Evolutionary conservation across 805 yeast genomes (phyloP).

Genomic region (Zygosaccharomyces kombuchaensis): DNA sequence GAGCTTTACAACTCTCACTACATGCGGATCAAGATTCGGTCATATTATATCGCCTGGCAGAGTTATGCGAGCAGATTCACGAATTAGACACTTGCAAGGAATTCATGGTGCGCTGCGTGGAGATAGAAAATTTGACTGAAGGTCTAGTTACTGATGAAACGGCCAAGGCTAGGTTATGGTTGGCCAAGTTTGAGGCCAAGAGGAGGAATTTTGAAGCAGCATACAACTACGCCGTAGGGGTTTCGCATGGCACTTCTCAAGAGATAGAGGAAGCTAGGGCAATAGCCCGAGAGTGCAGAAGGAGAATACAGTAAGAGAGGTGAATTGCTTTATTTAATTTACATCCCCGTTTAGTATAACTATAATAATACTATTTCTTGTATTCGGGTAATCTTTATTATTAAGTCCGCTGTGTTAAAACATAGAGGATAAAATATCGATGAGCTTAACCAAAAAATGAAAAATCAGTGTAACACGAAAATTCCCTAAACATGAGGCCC

Average conservation of each 20-base stretch:
- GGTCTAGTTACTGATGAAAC: conserved; percentile 65
- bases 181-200: conserved; percentile 64
- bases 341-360: no score
- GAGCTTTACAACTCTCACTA: conserved; percentile 56
- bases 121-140: conserved; percentile 52
- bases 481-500: not conserved
- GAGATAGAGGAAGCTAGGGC: conserved; percentile 87
- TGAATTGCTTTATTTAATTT: not conserved
- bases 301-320: conserved; percentile 27
- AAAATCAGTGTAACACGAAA: not conserved
- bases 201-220: conserved; percentile 61
- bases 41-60: conserved; percentile 60
- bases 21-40: conserved; percentile 52
- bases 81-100: conserved; percentile 50
- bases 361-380: not conserved
- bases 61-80: conserved; percentile 53
- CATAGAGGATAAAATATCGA: not conserved
- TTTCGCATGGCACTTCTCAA: conserved; percentile 70
- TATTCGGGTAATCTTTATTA: not conserved
- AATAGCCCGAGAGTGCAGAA: conserved; percentile 73
- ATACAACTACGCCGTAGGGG: conserved; percentile 64
- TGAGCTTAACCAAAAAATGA: not conserved
- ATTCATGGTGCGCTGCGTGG: conserved; percentile 61
- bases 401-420: no score
- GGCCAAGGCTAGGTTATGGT: conserved; percentile 79